Conservation (phyloP, 2,329 filamentous ascomycete species). For the Venturia oleaginea region DNA sequence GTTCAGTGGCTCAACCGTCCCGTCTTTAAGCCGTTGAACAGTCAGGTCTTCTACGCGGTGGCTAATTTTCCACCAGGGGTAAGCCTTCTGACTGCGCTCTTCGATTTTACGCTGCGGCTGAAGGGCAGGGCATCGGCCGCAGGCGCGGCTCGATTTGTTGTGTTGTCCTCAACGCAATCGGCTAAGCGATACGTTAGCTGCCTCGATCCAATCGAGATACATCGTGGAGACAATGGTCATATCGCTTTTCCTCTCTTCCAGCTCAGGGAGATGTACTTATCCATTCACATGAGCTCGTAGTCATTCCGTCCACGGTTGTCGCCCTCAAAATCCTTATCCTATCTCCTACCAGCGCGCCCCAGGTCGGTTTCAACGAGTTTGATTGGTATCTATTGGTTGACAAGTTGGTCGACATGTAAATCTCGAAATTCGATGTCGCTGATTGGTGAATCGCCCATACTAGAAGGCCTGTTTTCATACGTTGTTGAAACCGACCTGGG, state of each 20-base stretch:
- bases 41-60: neutral
- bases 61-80: neutral
- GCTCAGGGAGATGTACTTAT: neutral
- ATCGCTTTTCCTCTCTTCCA: neutral
- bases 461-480: too few relatives aligned
- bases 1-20: neutral
- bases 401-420: too few relatives aligned
- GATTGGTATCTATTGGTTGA: too few relatives aligned
- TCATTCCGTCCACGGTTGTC: neutral
- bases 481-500: too few relatives aligned
- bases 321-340: neutral
- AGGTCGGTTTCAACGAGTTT: too few relatives aligned
- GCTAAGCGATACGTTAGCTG: neutral
- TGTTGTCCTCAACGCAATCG: neutral
- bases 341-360: too few relatives aligned
- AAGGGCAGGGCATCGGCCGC: neutral
- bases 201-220: neutral
- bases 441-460: too few relatives aligned
- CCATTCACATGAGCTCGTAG: neutral
- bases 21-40: neutral
- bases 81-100: too few relatives aligned
- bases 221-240: neutral
- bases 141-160: neutral
- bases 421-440: too few relatives aligned
- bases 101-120: neutral